Conservation (phyloP, 1,139 yeast genomes). For the Sugiyamaella xylanicola region DNA sequence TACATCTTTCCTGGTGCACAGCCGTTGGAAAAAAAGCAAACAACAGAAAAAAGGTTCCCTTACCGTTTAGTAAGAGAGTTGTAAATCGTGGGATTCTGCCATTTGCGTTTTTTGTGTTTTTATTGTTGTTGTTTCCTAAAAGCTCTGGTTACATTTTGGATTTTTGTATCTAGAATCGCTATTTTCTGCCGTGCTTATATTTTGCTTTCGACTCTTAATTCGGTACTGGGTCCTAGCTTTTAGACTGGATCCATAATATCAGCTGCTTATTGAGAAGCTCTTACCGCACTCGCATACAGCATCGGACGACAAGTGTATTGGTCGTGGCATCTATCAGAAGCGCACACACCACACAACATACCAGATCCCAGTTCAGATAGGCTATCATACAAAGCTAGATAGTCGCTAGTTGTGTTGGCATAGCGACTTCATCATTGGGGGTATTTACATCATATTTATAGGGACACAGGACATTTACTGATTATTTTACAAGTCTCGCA, state of each 20-base stretch:
- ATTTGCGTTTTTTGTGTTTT: neutral
- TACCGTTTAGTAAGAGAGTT: constrained; percentile 3
- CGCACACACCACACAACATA: no score
- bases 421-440: no score
- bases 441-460: no score
- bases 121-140: neutral
- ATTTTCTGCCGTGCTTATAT: neutral
- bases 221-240: neutral
- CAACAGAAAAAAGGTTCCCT: constrained; percentile 2
- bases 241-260: neutral
- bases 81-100: neutral
- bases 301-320: neutral
- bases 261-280: neutral
- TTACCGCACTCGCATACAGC: neutral
- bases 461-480: no score
- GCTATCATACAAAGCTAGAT: no score
- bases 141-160: neutral
- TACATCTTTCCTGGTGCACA: constrained; percentile 5
- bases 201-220: neutral
- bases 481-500: no score
- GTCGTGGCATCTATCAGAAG: neutral
- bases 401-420: no score
- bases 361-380: no score
- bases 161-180: neutral
- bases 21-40: constrained; percentile 13